These are phyloP conservation scores for Colletotrichum sublineola DNA, from an alignment of 2,329 filamentous ascomycete genomes.

Conservation along the genomic window DNA sequence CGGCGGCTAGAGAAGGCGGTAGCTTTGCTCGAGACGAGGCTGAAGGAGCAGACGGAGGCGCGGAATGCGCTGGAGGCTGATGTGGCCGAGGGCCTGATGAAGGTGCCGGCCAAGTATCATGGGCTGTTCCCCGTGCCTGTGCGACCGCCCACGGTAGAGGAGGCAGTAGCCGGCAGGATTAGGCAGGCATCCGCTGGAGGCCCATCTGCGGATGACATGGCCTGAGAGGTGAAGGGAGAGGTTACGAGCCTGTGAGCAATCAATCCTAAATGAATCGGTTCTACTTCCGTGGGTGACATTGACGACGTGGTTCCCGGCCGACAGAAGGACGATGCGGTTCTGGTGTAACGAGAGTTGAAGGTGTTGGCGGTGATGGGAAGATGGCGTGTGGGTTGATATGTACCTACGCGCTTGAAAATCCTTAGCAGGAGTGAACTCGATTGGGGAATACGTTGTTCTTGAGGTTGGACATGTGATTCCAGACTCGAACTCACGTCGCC, in stretches of 20 bases:
- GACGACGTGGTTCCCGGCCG: neutral
- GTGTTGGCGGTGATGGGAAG: neutral
- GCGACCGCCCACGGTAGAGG: neutral
- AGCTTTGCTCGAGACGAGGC: conserved; percentile 1
- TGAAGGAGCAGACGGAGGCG: conserved; percentile 15
- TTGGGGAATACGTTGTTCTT: conserved; percentile 4
- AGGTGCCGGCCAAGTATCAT: neutral
- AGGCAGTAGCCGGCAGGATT: neutral
- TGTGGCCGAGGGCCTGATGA: neutral
- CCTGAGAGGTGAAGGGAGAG: neutral
- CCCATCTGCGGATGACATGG: neutral
- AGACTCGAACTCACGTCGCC: neutral
- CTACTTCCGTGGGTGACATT: neutral
- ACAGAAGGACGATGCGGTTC: neutral
- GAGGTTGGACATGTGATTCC: conserved; percentile 33
- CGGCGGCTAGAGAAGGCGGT: conserved; percentile 22
- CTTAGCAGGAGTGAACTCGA: neutral
- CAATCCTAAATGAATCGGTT: no score
- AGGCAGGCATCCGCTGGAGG: neutral
- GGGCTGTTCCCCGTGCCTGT: neutral
- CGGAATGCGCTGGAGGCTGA: neutral
- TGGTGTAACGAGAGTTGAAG: conserved; percentile 12
- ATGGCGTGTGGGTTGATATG: conserved; percentile 10
- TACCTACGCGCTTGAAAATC: neutral
- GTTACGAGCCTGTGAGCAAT: no score